phyloP scores from a whole-genome alignment of 176 grass and related monocot species.

The Dendrocalamus sinicus region DNA sequence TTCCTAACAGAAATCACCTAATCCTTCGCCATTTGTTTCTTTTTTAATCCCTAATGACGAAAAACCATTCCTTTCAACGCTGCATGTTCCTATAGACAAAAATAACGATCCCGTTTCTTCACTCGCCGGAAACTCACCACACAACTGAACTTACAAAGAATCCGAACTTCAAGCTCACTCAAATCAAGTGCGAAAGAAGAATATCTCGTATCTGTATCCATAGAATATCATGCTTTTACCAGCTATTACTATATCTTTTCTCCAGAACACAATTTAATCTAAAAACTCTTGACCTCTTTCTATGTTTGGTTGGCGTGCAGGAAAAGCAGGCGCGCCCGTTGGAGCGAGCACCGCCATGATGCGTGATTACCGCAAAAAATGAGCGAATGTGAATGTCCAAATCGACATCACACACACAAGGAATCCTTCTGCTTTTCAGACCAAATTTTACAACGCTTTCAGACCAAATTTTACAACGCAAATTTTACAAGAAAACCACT shows the following conservation, averaged over 20 bases:
- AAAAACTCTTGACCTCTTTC: background rate
- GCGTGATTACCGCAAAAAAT: slow-evolving; percentile 40
- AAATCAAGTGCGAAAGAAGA: background rate
- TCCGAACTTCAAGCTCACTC: background rate
- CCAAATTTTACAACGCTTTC: no score
- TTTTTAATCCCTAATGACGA: slow-evolving; percentile 23
- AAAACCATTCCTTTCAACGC: background rate
- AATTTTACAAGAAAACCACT: no score
- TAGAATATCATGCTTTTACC: slow-evolving; percentile 32
- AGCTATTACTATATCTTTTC: slow-evolving; percentile 36
- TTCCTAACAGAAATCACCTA: no score
- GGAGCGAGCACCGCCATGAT: slow-evolving; percentile 21
- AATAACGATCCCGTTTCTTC: background rate
- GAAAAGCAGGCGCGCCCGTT: slow-evolving; percentile 17
- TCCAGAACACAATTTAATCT: slow-evolving; percentile 12
- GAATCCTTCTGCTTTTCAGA: no score
- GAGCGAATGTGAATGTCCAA: slow-evolving; percentile 43
- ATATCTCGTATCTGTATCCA: slow-evolving; percentile 1
- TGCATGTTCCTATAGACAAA: slow-evolving; percentile 44
- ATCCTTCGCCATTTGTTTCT: background rate
- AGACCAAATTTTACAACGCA: slow-evolving; percentile 53
- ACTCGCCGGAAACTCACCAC: background rate
- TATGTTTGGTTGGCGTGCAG: slow-evolving; percentile 31
- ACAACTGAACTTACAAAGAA: background rate
- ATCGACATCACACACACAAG: slow-evolving; percentile 30